These are phyloP conservation scores for Metschnikowia noctiluminum DNA, from an alignment of 805 yeast genomes.

Conservation along the genomic window DNA sequence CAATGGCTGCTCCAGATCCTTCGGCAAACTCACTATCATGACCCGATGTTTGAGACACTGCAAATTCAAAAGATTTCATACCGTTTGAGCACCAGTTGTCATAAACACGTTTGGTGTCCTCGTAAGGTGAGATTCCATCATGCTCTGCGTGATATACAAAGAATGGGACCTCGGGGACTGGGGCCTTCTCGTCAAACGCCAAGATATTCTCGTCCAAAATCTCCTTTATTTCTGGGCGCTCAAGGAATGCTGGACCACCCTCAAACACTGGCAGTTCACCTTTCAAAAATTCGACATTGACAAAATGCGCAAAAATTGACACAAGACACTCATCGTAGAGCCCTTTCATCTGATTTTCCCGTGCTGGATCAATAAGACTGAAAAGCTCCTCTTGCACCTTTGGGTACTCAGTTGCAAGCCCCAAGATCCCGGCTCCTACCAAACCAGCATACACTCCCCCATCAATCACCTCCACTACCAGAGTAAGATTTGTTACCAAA, in stretches of 20 bases:
- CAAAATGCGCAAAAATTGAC: neutral
- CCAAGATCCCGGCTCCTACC: slow-evolving; percentile 26
- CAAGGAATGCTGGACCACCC: slow-evolving; percentile 7
- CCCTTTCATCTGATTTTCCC: neutral
- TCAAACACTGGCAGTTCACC: slow-evolving; percentile 10
- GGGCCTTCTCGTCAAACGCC: slow-evolving; percentile 2
- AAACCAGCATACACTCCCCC: slow-evolving; percentile 30
- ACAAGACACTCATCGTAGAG: neutral
- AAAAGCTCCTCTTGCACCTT: neutral
- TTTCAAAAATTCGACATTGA: neutral
- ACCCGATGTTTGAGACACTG: slow-evolving; percentile 23
- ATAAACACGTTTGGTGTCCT: slow-evolving; percentile 19
- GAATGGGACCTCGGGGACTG: slow-evolving; percentile 24
- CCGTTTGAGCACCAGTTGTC: slow-evolving; percentile 30
- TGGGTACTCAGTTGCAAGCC: slow-evolving; percentile 29
- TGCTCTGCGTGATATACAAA: slow-evolving; percentile 22
- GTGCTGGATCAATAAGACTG: neutral
- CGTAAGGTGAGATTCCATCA: slow-evolving; percentile 25
- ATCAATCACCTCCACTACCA: slow-evolving; percentile 22
- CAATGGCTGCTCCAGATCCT: slow-evolving; percentile 12
- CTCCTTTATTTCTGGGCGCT: slow-evolving; percentile 2
- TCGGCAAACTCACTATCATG: slow-evolving; percentile 23
- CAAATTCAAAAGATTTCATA: slow-evolving; percentile 26
- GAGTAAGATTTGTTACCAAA: slow-evolving; percentile 30
- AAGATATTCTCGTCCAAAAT: slow-evolving; percentile 6